Conservation (phyloP, 2,329 filamentous ascomycete genomes). For the Monilinia fructicola region DNA sequence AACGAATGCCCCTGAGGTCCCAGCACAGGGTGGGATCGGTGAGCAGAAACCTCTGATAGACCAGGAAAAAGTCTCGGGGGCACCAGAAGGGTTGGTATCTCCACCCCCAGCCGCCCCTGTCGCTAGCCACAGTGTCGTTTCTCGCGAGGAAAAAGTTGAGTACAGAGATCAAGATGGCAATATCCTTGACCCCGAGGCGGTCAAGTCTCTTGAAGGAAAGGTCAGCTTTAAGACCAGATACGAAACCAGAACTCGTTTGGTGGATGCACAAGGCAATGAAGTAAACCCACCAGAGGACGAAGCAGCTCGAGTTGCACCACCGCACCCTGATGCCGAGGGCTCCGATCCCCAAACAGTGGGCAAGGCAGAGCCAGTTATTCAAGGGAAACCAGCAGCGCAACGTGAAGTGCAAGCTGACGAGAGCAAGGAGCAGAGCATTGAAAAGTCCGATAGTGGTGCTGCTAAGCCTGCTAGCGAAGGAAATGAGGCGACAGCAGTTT, state of each 20-base stretch:
- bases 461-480: constrained; percentile 64
- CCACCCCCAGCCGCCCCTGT: constrained; percentile 27
- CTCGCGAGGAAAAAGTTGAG: constrained; percentile 77
- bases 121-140: constrained; percentile 38
- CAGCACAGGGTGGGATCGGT: constrained; percentile 29
- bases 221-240: constrained; percentile 95
- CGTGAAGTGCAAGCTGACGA: constrained; percentile 50
- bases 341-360: constrained; percentile 58
- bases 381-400: constrained; percentile 45
- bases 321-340: constrained; percentile 51
- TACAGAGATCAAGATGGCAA: constrained; percentile 96
- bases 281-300: constrained; percentile 44
- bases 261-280: constrained; percentile 79
- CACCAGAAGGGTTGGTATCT: constrained; percentile 33
- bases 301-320: constrained; percentile 36
- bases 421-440: constrained; percentile 59
- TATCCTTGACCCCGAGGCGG: constrained; percentile 77
- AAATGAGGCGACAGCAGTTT: constrained; percentile 51
- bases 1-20: constrained; percentile 35
- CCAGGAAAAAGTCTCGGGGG: constrained; percentile 36
- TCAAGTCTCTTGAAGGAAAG: constrained; percentile 82
- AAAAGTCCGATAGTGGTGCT: constrained; percentile 44
- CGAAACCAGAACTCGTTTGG: constrained; percentile 85
- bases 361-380: constrained; percentile 41
- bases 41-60: constrained; percentile 37